A percentile compares a stretch with the other conserved stretches of the same genome.
Evolutionary conservation across 768 basidiomycete species (phyloP).

Genomic region (Hysterangium stoloniferum): DNA sequence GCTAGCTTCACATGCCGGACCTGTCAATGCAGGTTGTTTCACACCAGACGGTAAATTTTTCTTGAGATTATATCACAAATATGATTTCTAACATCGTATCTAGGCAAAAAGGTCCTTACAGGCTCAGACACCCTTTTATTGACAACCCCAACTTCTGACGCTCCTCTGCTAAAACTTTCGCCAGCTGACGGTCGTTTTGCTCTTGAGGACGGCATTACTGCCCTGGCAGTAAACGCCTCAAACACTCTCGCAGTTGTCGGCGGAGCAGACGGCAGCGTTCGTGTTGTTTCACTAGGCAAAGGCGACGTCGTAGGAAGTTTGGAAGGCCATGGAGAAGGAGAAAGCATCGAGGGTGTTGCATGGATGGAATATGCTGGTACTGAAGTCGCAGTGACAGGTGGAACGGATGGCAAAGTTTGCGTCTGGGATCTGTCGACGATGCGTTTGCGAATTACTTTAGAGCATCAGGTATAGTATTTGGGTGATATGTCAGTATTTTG

Average conservation of each 20-base stretch:
- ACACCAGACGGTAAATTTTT: conserved; percentile 69
- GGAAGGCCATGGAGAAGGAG: conserved; percentile 76
- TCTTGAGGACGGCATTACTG: conserved; percentile 72
- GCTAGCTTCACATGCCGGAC: conserved; percentile 80
- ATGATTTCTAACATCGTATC: conserved; percentile 6
- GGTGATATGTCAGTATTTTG: conserved; percentile 18
- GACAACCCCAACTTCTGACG: conserved; percentile 15
- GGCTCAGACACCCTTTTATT: conserved; percentile 30
- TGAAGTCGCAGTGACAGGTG: conserved; percentile 70
- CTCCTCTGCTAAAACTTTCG: conserved; percentile 76
- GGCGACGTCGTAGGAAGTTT: conserved; percentile 75
- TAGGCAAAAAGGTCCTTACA: conserved; percentile 84
- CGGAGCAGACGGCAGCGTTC: conserved; percentile 75
- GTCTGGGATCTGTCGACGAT: conserved; percentile 93
- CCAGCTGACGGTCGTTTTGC: conserved; percentile 65
- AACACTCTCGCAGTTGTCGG: conserved; percentile 91
- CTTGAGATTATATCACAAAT: neutral
- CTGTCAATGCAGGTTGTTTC: conserved; percentile 84
- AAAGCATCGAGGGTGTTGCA: conserved; percentile 80
- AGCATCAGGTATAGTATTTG: conserved; percentile 83
- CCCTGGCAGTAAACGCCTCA: conserved; percentile 74
- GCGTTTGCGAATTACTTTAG: conserved; percentile 70
- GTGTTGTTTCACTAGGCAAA: conserved; percentile 80
- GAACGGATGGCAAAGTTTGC: conserved; percentile 88
- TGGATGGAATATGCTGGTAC: conserved; percentile 70